Conservation (phyloP, 768 basidiomycete species). For the Serendipita sp. region DNA sequence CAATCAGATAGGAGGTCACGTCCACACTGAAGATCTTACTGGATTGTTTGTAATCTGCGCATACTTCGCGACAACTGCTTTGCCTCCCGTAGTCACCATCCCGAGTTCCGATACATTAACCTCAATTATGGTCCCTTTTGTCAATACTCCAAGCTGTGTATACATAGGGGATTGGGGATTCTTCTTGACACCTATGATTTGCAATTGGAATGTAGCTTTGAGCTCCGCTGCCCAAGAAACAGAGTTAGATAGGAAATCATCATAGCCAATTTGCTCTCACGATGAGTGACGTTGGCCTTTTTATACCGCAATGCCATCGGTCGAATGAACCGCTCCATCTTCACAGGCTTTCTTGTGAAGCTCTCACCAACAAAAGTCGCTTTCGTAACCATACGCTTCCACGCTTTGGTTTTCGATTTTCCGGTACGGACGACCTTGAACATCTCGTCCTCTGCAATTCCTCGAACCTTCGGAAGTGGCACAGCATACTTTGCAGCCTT, state of each 20-base stretch:
- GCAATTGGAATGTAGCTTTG: conserved; percentile 96
- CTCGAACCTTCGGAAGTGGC: conserved; percentile 88
- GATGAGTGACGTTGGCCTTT: conserved; percentile 98
- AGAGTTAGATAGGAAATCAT: neutral
- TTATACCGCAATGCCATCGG: conserved; percentile 97
- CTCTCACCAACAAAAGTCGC: conserved; percentile 98
- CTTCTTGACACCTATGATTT: conserved; percentile 96
- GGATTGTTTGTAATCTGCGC: conserved; percentile 90
- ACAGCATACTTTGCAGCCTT: conserved; percentile 97
- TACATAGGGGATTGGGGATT: conserved; percentile 99
- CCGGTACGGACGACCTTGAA: conserved; percentile 99
- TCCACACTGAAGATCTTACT: conserved; percentile 6
- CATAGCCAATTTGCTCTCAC: conserved; percentile 28
- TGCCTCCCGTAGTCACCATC: conserved; percentile 93
- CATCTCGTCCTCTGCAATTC: conserved; percentile 99
- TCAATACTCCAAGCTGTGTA: conserved; percentile 89
- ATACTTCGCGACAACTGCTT: conserved; percentile 51
- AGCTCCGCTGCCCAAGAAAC: conserved; percentile 51
- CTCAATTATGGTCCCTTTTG: conserved; percentile 95
- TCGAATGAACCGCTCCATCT: conserved; percentile 94
- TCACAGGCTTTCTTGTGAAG: conserved; percentile 95
- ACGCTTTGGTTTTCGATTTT: conserved; percentile 86
- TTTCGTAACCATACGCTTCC: conserved; percentile 99
- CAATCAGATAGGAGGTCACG: neutral
- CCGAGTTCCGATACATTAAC: conserved; percentile 98